A percentile compares a stretch with the other conserved stretches of the same genome.
These are phyloP conservation scores for Calycina herbarum DNA, from an alignment of 2,329 filamentous ascomycete genomes.

Conservation along the genomic window DNA sequence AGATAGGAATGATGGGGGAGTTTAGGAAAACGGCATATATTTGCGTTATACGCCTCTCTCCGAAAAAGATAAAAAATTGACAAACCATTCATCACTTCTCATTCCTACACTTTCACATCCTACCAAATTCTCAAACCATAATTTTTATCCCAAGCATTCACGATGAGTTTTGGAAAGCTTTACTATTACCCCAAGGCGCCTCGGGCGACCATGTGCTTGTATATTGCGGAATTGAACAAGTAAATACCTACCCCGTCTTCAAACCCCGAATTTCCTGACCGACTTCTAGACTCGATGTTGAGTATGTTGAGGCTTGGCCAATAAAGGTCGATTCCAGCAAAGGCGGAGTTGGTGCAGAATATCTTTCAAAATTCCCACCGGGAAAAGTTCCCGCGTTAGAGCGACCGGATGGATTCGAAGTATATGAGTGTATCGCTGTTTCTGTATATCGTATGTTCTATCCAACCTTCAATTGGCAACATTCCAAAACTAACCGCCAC, in stretches of 20 bases:
- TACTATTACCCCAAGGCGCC: slow-evolving; percentile 31
- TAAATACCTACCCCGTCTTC: background rate
- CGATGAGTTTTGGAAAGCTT: slow-evolving; percentile 29
- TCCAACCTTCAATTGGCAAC: background rate
- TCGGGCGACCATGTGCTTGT: slow-evolving; percentile 28
- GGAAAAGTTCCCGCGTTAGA: slow-evolving; percentile 28
- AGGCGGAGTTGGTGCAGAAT: slow-evolving; percentile 27
- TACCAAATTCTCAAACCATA: too few relatives aligned
- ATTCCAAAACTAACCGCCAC: background rate
- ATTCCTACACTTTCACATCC: too few relatives aligned
- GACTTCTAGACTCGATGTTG: slow-evolving; percentile 24
- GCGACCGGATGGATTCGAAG: slow-evolving; percentile 23
- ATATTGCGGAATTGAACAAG: slow-evolving; percentile 22
- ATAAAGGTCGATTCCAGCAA: slow-evolving; percentile 29
- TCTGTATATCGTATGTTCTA: slow-evolving; percentile 14
- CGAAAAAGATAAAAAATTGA: too few relatives aligned
- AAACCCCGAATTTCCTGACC: background rate
- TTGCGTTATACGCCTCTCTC: too few relatives aligned
- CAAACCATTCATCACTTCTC: too few relatives aligned
- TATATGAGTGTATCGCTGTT: slow-evolving; percentile 28
- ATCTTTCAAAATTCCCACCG: slow-evolving; percentile 27
- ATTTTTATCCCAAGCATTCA: background rate
- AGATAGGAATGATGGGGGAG: too few relatives aligned
- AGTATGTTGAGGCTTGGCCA: slow-evolving; percentile 25
- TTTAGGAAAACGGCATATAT: too few relatives aligned